Base-by-base conservation (phyloP, 1,139 yeast species). In the Yamadazyma sp. region DNA sequence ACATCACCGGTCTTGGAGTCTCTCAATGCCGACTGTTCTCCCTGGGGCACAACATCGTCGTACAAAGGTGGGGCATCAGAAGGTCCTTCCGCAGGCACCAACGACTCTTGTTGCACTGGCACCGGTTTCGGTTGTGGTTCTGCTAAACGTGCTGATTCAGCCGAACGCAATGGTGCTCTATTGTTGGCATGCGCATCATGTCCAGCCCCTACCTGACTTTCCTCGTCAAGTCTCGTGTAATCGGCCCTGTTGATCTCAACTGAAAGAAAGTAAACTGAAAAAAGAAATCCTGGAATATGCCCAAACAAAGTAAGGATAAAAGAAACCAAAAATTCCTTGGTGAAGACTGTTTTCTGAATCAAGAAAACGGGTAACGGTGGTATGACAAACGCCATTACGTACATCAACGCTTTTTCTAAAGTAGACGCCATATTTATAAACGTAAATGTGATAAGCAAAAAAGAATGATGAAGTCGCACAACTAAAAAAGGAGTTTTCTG, bases 321-420 rank as follows among this genome's bases (percentile, higher is more conserved):
- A 2, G 64, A 51, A 6, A 69, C 58, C 31, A 65, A 56, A 35
- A 65, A 59, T 43, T 67, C 73, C 47, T 59, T 62, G 42, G 66
- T 66, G 36, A 54, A 57, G 23, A 65, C 45, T 18, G 61, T 48
- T 41, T 58, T 56, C 34, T 57, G 55, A 36, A 65, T 47, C 14
- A 70, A 48, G 35, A 61, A 61, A 12, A 69, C 53, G 1, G 75
- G 71, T 33, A 67, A 56, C 3, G 76, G 76, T 4, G 76, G 76
- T 33, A 69, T 44, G 6, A 69, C 44, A 12, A 67, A 41, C 9
- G 64, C 70, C 47, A 66, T 52, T 8, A 65, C 31, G 13, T 57
- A 55, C 45, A 70, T 57, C 17, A 70, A 51, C 14, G 61, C 35
- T 28, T 42, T 54, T 29, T 57, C 54, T 26, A 24, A 6, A 4